A percentile compares a stretch with the other conserved stretches of the same genome.
These are phyloP conservation scores for Saturnispora saitoi DNA, from an alignment of 805 yeast species.

Conservation along the genomic window DNA sequence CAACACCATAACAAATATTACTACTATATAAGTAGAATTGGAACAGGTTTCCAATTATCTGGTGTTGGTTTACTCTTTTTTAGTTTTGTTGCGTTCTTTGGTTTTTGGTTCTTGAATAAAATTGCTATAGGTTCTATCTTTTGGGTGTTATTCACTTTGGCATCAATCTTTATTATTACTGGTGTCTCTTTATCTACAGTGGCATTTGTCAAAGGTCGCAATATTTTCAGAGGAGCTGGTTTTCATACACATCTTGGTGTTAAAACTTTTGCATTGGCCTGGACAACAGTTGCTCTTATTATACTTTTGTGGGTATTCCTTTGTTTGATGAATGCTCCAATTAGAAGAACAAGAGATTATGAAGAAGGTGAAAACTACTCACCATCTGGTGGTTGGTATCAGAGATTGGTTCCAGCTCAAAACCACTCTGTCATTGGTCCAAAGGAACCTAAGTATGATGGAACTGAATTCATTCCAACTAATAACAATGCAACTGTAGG, in stretches of 20 bases:
- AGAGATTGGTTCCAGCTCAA: slow-evolving; percentile 8
- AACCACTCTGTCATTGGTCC: slow-evolving; percentile 4
- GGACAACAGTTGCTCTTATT: slow-evolving; percentile 40
- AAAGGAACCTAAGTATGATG: not conserved
- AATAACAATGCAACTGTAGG: not conserved
- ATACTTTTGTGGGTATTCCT: slow-evolving; percentile 8
- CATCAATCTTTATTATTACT: slow-evolving; percentile 36
- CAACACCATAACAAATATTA: slow-evolving; percentile 39
- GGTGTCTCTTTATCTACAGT: slow-evolving; percentile 47
- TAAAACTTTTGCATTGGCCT: slow-evolving; percentile 49
- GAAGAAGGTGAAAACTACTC: not conserved
- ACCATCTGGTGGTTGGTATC: slow-evolving; percentile 8
- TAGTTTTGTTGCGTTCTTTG: slow-evolving; percentile 34
- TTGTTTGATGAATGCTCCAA: not conserved
- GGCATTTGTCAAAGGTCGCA: slow-evolving; percentile 45
- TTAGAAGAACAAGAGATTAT: not conserved
- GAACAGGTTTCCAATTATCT: slow-evolving; percentile 54
- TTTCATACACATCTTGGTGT: slow-evolving; percentile 36
- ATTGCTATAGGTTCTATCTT: not conserved
- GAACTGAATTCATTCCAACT: not conserved
- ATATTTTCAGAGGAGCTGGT: slow-evolving; percentile 38
- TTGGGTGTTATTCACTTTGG: slow-evolving; percentile 15
- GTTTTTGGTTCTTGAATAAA: slow-evolving; percentile 8
- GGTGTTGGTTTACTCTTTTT: slow-evolving; percentile 47
- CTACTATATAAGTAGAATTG: slow-evolving; percentile 61